Evolutionary conservation across 805 yeast genomes (phyloP), one percentile per base, ranked within the genome.

Genomic region (Torulaspora indica): DNA sequence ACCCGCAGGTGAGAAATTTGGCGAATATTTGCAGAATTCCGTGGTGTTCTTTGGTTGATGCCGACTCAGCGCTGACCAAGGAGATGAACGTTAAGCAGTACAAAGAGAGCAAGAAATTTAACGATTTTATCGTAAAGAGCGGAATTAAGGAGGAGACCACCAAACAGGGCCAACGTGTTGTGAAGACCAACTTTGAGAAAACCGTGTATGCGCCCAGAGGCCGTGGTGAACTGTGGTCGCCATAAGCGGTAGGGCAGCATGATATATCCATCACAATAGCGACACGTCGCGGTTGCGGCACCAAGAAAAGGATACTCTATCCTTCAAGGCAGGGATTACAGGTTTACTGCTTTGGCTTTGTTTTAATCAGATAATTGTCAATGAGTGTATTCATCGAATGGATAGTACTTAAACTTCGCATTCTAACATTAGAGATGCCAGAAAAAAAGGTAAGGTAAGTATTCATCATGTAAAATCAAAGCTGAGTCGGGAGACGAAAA

Each of bases 361-460:
- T 13, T 31, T 42, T 39, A 53, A 68, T 80, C 85, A 78, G 85
- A 78, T 75, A 70, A 58, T 70, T 69, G 84, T 79, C 84, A 79
- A 38, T 70, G 76, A 43, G 79, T 81, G 79, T 75, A 83, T 75
- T 83, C 90, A 83, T 81, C 75, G 89, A 80, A 75, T 81, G 72
- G 74, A 70, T 68, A 71, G 63, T 69, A 58, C 66, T 61, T 56
- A 61, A 61, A 69, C 71, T 60, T 50, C 71, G 56, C 75, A 79
- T 77, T 72, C 89, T 83, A 82, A 81, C 85, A 82, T 82, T 83
- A 83, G 89, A 83, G 90, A 83, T 83, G 90, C 90, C 90, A 83
- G 90, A 83, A 82, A 82, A 81, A 38, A 75, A 41, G 38, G 38
- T 40, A 46, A 48, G 34, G 43, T 45, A 45, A 31, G 41, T 33